A percentile compares a stretch with the other conserved stretches of the same genome.
Conservation (phyloP, 176 grass and related monocot species). For the Oryza rufipogon region DNA sequence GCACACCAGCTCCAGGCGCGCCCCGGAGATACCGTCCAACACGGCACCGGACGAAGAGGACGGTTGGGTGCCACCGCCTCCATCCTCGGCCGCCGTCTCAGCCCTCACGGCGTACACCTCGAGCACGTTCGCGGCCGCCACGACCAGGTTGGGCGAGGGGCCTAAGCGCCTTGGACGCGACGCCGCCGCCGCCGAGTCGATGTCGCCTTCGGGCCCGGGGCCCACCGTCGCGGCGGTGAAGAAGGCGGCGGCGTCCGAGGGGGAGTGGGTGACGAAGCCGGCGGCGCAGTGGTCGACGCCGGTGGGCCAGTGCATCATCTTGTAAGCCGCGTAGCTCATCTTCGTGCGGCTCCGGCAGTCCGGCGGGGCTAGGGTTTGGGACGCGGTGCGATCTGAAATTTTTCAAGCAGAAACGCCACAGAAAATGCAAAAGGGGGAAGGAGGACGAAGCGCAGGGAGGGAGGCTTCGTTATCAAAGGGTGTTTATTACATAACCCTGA, state of each 20-base stretch:
- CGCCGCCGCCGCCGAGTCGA: conserved; percentile 40
- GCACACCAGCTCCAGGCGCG: conserved; percentile 79
- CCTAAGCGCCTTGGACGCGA: conserved; percentile 17
- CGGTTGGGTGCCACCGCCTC: not conserved
- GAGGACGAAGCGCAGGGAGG: not conserved
- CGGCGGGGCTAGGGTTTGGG: conserved; percentile 12
- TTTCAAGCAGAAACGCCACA: not conserved
- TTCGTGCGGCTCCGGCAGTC: not conserved
- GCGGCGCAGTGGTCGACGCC: conserved; percentile 81
- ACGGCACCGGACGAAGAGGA: conserved; percentile 21
- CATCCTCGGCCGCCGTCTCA: conserved; percentile 51
- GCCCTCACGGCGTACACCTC: conserved; percentile 78
- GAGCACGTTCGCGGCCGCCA: conserved; percentile 78
- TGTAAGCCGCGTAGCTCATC: conserved; percentile 96
- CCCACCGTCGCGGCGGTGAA: not conserved
- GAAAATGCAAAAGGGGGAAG: not conserved
- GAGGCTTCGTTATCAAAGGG: too few relatives aligned
- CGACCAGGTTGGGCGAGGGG: conserved; percentile 74
- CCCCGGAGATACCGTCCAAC: conserved; percentile 66
- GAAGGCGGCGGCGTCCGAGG: conserved; percentile 41
- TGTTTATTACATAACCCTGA: too few relatives aligned
- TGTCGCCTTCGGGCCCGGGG: conserved; percentile 36
- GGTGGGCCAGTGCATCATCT: conserved; percentile 85
- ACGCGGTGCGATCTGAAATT: conserved; percentile 46
- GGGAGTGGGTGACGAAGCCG: conserved; percentile 72